These are phyloP conservation scores for Apiotrichum laibachii DNA, from an alignment of 1,284 basidiomycete genomes.

Conservation along the genomic window DNA sequence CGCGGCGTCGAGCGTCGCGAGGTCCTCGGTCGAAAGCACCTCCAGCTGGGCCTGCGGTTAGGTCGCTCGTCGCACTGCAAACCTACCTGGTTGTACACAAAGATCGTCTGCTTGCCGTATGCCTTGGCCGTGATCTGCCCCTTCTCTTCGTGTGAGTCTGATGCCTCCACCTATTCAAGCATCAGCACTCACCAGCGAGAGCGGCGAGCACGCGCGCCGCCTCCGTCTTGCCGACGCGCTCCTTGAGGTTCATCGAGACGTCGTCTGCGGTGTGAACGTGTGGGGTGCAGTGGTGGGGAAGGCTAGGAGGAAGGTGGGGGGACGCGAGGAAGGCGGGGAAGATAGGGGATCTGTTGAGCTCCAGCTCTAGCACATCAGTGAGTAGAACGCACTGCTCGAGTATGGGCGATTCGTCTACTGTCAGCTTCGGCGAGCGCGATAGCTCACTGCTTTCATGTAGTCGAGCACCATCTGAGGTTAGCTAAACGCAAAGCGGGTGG, in stretches of 20 bases:
- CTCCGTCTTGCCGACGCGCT: slow-evolving; percentile 72
- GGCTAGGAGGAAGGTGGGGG: not conserved
- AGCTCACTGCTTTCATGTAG: slow-evolving; percentile 44
- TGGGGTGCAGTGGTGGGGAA: not conserved
- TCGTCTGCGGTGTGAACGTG: slow-evolving; percentile 58
- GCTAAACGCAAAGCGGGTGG: not conserved
- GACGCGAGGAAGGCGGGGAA: not conserved
- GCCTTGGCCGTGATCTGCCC: slow-evolving; percentile 42
- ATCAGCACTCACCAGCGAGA: slow-evolving; percentile 61
- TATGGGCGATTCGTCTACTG: slow-evolving; percentile 42
- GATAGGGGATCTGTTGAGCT: not conserved
- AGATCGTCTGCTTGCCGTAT: slow-evolving; percentile 69
- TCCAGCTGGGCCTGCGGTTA: slow-evolving; percentile 12
- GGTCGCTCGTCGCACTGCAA: not conserved
- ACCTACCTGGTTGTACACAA: slow-evolving; percentile 49
- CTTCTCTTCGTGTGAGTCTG: slow-evolving; percentile 31
- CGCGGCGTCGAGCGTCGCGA: slow-evolving; percentile 44
- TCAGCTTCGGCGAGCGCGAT: not conserved
- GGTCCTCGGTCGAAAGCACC: slow-evolving; percentile 12
- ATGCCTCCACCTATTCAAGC: too few relatives aligned
- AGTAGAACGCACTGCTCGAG: slow-evolving; percentile 37
- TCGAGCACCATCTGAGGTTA: slow-evolving; percentile 40
- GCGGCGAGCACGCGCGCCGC: slow-evolving; percentile 47
- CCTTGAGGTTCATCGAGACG: slow-evolving; percentile 80
- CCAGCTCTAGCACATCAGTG: too few relatives aligned